Evolutionary conservation across 2,329 filamentous ascomycete genomes (phyloP), one percentile per base, ranked within the genome.

Genomic region (Ophiostoma novo-ulmi): DNA sequence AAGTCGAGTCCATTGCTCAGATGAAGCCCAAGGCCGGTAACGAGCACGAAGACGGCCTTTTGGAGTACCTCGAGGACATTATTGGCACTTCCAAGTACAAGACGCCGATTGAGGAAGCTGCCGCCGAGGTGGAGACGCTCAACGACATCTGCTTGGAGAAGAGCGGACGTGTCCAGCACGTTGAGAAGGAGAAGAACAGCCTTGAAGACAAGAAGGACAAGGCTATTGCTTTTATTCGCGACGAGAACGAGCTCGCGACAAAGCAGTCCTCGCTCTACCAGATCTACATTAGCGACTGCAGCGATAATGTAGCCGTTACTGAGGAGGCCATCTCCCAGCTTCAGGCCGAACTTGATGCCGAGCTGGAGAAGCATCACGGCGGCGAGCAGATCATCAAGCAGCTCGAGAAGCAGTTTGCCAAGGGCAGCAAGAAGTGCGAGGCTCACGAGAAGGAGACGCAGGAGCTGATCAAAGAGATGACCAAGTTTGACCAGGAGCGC

Each of bases 61-160:
- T 99, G 22, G 95, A 99, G 79, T 99, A 99, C 74, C 87, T 99
- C 0, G 95, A 99, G 79, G 95, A 99, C 77, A 99, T 99, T 73
- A 98, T 99, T 76, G 95, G 96, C 73, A 99, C 95, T 0, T 98
- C 95, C 6, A 97, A 97, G 79, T 99, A 99, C 83, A 99, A 99
- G 81, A 87, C 91, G 0, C 94, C 95, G 0, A 99, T 99, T 73
- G 95, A 99, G 75, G 95, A 99, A 81, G 90, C 94, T 0, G 94
- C 93, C 0, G 82, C 90, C 1, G 92, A 98, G 79, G 92, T 97
- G 0, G 95, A 99, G 80, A 89, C 88, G 0, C 85, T 98, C 70
- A 99, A 99, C 77, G 95, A 99, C 76, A 88, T 97, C 2, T 99
- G 95, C 77, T 85, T 93, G 76, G 95, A 99, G 80, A 99, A 99